phyloP scores from a whole-genome alignment of 2,329 filamentous ascomycete species.

The Sporothrix protearum region DNA sequence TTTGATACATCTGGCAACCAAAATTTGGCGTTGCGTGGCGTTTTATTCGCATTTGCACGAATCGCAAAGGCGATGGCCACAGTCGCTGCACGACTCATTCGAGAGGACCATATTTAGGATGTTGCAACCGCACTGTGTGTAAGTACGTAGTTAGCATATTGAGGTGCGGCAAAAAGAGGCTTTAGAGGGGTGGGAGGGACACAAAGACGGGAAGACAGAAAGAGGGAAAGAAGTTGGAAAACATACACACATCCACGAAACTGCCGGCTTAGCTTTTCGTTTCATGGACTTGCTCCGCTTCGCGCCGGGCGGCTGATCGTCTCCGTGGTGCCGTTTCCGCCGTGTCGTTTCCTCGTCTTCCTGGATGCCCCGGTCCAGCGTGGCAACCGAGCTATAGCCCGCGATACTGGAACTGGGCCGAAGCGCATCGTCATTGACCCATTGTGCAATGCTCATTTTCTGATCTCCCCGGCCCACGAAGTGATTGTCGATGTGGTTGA shows the following conservation, averaged over 20 bases:
- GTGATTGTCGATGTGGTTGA: constrained; percentile 62
- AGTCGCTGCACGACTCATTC: too few species aligned
- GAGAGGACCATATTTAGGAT: too few species aligned
- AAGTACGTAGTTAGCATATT: too few species aligned
- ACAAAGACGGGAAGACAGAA: background rate
- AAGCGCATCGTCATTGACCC: background rate
- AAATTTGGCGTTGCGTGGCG: too few species aligned
- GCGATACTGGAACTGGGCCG: constrained; percentile 18
- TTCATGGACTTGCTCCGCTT: background rate
- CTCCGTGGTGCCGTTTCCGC: background rate
- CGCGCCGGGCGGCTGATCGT: background rate
- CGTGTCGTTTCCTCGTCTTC: background rate
- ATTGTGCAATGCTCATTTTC: background rate
- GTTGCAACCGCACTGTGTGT: too few species aligned
- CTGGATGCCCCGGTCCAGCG: too few species aligned
- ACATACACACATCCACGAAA: background rate
- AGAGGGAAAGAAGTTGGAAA: background rate
- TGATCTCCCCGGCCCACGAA: constrained; percentile 50
- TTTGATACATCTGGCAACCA: too few species aligned
- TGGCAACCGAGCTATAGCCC: too few species aligned
- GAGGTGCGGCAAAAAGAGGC: too few species aligned
- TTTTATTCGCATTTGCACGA: too few species aligned
- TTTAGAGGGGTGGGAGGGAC: too few species aligned
- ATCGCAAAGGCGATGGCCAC: too few species aligned
- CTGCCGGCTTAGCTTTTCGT: background rate